These are phyloP conservation scores for Ophiosphaerella korrae DNA, from an alignment of 2,329 filamentous ascomycete species.

Conservation along the genomic window DNA sequence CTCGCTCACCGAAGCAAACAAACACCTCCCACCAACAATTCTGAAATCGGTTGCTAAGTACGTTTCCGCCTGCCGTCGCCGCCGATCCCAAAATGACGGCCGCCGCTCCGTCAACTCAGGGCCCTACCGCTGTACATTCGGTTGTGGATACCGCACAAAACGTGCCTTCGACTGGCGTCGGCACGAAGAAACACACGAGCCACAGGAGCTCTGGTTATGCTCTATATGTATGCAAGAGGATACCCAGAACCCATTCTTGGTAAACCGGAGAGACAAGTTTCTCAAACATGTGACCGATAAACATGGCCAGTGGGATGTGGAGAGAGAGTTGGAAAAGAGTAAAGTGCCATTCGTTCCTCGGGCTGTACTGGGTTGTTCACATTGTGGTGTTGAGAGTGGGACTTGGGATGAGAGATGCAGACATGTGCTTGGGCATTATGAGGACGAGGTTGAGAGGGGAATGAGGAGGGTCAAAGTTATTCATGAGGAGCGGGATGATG, in stretches of 20 bases:
- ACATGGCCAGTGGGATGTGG: conserved; percentile 14
- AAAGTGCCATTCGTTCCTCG: conserved; percentile 18
- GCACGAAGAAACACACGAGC: conserved; percentile 36
- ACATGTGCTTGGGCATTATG: conserved; percentile 28
- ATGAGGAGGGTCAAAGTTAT: conserved; percentile 3
- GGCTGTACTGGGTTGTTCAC: conserved; percentile 15
- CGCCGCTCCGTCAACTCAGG: conserved; percentile 29
- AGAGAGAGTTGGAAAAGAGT: conserved; percentile 20
- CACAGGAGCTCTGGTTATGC: conserved; percentile 34
- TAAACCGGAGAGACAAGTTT: conserved; percentile 33
- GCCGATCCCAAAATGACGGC: conserved; percentile 23
- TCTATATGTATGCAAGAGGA: conserved; percentile 14
- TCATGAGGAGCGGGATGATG: not conserved
- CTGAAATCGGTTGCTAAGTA: conserved; percentile 25
- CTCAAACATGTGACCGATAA: conserved; percentile 22
- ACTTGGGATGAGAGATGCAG: conserved; percentile 30
- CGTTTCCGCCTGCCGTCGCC: conserved; percentile 18
- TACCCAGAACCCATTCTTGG: conserved; percentile 18
- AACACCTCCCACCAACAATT: conserved; percentile 14
- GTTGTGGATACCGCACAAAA: conserved; percentile 31
- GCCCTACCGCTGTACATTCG: conserved; percentile 27
- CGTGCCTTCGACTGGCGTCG: conserved; percentile 33
- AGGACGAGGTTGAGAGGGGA: conserved; percentile 13
- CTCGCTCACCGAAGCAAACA: conserved; percentile 14
- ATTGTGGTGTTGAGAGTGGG: conserved; percentile 12